Evolutionary conservation across 2,329 filamentous ascomycete genomes (phyloP).

Genomic region (Podosphaera xanthii): DNA sequence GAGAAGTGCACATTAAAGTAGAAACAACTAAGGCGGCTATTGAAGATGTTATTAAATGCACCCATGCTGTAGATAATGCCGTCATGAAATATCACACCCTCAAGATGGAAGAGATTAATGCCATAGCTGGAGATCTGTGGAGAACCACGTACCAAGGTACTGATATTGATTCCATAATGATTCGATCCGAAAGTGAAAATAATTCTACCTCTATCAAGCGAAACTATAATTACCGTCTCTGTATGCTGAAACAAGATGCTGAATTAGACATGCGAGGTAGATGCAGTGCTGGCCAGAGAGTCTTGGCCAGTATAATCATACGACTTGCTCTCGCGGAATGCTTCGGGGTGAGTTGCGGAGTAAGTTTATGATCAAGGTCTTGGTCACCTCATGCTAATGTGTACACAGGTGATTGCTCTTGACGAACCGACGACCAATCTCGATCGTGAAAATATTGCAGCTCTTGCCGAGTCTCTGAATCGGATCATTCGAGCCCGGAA

Average conservation of each 20-base stretch:
- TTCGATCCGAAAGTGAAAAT: slow-evolving; percentile 73
- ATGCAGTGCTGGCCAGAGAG: slow-evolving; percentile 90
- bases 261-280: slow-evolving; percentile 99
- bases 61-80: slow-evolving; percentile 70
- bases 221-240: slow-evolving; percentile 89
- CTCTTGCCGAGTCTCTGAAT: slow-evolving; percentile 63
- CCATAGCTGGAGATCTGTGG: slow-evolving; percentile 91
- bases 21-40: slow-evolving; percentile 83
- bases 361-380: slow-evolving; percentile 10
- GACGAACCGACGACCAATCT: slow-evolving; percentile 97
- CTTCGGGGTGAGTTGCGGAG: slow-evolving; percentile 82
- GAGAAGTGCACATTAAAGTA: slow-evolving; percentile 70
- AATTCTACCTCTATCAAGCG: slow-evolving; percentile 39
- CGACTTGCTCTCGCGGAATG: slow-evolving; percentile 87
- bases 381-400: slow-evolving; percentile 1
- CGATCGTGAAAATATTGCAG: slow-evolving; percentile 82
- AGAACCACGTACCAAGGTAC: slow-evolving; percentile 90
- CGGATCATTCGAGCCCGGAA: slow-evolving; percentile 67
- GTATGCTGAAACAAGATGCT: slow-evolving; percentile 90
- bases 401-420: slow-evolving; percentile 52
- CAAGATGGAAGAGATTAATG: slow-evolving; percentile 98
- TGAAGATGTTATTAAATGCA: slow-evolving; percentile 68
- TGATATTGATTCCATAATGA: slow-evolving; percentile 89
- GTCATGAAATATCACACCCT: slow-evolving; percentile 92
- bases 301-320: slow-evolving; percentile 92